Conservation (phyloP, 2,329 filamentous ascomycete genomes). For the Nothophaeocryptopus gaeumannii region DNA sequence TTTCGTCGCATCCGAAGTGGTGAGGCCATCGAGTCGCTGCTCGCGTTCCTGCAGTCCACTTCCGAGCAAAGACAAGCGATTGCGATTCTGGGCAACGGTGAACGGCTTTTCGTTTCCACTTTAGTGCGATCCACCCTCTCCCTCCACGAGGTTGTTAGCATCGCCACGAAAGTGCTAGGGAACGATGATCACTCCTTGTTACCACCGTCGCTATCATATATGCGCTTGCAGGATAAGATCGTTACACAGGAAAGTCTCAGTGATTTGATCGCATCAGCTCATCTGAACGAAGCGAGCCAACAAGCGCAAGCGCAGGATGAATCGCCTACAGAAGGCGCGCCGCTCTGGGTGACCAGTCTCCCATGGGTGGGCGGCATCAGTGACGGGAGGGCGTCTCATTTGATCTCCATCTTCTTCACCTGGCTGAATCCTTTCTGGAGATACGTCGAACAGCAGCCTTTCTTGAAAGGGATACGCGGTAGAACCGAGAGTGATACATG, state of each 20-base stretch:
- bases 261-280: slow-evolving; percentile 1
- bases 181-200: slow-evolving; percentile 1
- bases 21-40: slow-evolving; percentile 3
- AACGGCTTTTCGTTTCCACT: background rate
- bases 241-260: slow-evolving; percentile 3
- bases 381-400: slow-evolving; percentile 2
- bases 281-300: background rate
- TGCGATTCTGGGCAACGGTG: background rate
- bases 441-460: slow-evolving; percentile 1
- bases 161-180: background rate
- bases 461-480: slow-evolving; percentile 5
- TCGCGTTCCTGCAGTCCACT: background rate
- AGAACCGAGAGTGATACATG: slow-evolving; percentile 1
- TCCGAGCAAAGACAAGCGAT: background rate
- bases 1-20: slow-evolving; percentile 7
- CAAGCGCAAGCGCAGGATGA: background rate
- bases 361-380: slow-evolving; percentile 3
- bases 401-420: slow-evolving; percentile 4
- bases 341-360: background rate
- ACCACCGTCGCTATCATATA: background rate
- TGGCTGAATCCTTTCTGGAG: slow-evolving; percentile 6
- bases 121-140: too few relatives aligned
- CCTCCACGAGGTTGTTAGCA: too few relatives aligned
- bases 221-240: slow-evolving; percentile 1
- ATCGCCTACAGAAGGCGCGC: background rate